Percentiles rank a stretch among this genome's conserved stretches.
Evolutionary conservation across 257 asterid genomes (phyloP).

Genomic region (Schizonepeta tenuifolia): DNA sequence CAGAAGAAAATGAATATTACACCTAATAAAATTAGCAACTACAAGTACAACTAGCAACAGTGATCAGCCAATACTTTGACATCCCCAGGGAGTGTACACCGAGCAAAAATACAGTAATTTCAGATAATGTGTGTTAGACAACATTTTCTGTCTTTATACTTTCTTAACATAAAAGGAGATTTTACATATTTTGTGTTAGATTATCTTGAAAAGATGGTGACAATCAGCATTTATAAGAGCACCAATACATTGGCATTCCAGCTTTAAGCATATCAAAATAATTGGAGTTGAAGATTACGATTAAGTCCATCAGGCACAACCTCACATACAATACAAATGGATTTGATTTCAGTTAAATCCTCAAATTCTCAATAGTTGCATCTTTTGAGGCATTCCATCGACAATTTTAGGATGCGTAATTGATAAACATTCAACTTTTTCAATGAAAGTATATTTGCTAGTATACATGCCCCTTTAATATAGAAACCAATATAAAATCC

Average conservation of each 20-base stretch:
- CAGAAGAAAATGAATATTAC: neutral
- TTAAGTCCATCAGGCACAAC: neutral
- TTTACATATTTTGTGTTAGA: neutral
- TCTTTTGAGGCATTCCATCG: neutral
- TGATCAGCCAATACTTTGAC: neutral
- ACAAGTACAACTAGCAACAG: neutral
- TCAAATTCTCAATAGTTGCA: neutral
- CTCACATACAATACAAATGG: neutral
- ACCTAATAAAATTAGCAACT: neutral
- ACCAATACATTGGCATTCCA: neutral
- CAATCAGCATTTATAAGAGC: neutral
- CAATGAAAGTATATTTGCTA: neutral
- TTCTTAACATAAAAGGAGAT: neutral
- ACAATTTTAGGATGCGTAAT: neutral
- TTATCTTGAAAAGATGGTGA: neutral
- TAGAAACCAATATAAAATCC: neutral
- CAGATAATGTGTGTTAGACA: neutral
- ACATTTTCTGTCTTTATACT: neutral
- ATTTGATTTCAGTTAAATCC: neutral
- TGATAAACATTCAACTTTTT: neutral
- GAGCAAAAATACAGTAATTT: neutral
- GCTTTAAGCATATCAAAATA: neutral
- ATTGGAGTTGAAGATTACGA: constrained; percentile 1
- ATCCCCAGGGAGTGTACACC: neutral
- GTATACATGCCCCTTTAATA: neutral